Evolutionary conservation across 441 rosid species (phyloP).

Genomic region (Syzygium malaccense): DNA sequence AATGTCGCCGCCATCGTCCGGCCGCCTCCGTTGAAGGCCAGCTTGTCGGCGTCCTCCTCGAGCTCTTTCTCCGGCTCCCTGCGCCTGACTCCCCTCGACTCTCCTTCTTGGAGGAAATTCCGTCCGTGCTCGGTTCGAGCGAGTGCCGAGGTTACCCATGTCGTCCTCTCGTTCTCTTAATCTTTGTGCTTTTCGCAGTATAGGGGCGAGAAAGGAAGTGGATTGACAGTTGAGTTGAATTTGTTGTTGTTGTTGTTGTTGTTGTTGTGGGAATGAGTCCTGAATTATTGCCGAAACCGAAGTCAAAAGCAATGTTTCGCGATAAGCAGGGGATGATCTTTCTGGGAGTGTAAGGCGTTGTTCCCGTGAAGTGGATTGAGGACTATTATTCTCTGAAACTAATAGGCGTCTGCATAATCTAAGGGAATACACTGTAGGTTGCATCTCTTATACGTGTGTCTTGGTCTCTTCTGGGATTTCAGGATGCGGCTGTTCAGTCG

Average conservation of each 20-base stretch:
- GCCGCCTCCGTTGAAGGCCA: slow-evolving; percentile 10
- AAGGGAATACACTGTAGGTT: not conserved
- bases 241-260: not conserved
- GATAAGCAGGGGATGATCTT: not conserved
- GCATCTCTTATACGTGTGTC: not conserved
- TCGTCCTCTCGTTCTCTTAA: not conserved
- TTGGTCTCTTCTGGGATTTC: slow-evolving; percentile 1
- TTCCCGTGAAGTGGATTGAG: not conserved
- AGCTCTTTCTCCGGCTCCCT: slow-evolving; percentile 33
- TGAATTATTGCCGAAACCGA: not conserved
- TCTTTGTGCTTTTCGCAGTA: not conserved
- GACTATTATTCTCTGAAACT: not conserved
- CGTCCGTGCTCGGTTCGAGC: slow-evolving; percentile 44
- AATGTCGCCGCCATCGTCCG: slow-evolving; percentile 17
- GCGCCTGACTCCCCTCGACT: slow-evolving; percentile 16
- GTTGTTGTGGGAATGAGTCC: not conserved
- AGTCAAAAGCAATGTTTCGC: not conserved
- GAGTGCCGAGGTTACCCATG: slow-evolving; percentile 57
- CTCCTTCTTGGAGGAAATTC: slow-evolving; percentile 20
- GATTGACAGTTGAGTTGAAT: not conserved
- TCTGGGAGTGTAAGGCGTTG: not conserved
- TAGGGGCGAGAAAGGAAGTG: not conserved
- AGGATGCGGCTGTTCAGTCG: slow-evolving; percentile 56
- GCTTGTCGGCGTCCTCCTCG: slow-evolving; percentile 22
- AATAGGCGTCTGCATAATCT: not conserved